Evolutionary conservation across 805 yeast species (phyloP), one percentile per base, ranked within the genome.

Genomic region (Wickerhamiella sorbophila): DNA sequence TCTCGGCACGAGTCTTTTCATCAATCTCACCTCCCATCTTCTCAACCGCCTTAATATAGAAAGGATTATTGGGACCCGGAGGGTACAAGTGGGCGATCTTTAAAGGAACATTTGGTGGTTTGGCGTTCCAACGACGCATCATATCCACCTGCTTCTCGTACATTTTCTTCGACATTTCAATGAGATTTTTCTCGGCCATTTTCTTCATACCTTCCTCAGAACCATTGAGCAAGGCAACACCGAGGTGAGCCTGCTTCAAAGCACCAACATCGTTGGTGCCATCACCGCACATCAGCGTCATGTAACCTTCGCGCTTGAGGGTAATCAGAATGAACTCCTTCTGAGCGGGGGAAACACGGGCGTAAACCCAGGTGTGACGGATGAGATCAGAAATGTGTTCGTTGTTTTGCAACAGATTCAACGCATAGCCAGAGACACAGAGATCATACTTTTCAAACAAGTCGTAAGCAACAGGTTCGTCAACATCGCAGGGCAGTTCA

Each of bases 241-340:
- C 98, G 57, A 91, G 80, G 57, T 91, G 94, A 2, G 98, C 97
- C 67, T 91, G 97, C 62, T 91, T 91, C 64, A 91, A 74, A 42
- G 98, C 98, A 63, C 98, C 98, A 39, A 91, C 98, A 69, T 91
- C 98, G 59, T 91, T 91, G n/a, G 98, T 91, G 64, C 98, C 98
- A 65, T 91, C 98, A 70, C 98, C 98, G 65, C 98, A 91, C 98
- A 91, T 91, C 54, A 91, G 71, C 19, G 97, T 91, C 57, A 75
- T 80, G 64, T 88, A 91, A 20, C 95, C 95, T 59, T 84, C 71
- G 48, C 75, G 78, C 61, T 88, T 91, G 60, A 84, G 73, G 31
- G 86, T 73, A 47, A 77, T 79, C 55, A 91, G 69, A 53, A 91
- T 77, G 51, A 80, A 85, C 63, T 91, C 98, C 65, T 91, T 91